Conservation (phyloP, 495 filamentous ascomycete genomes). For the Aspergillus olivimuriae region DNA sequence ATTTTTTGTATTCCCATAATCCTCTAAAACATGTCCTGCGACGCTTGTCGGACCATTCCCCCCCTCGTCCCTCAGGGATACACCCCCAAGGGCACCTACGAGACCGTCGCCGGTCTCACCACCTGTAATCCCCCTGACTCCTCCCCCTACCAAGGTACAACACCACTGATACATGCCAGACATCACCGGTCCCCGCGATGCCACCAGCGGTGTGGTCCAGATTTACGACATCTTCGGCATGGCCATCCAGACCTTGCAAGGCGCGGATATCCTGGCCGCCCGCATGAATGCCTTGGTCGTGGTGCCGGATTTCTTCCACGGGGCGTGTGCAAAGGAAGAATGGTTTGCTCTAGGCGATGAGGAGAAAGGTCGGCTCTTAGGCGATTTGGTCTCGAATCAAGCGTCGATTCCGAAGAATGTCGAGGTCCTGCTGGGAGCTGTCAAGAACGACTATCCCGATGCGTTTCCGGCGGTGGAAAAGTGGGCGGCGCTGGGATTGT, state of each 20-base stretch:
- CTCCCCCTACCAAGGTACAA: background rate
- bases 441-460: conserved; percentile 16
- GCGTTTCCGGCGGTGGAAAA: conserved; percentile 28
- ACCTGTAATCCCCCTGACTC: conserved; percentile 49
- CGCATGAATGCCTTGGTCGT: conserved; percentile 32
- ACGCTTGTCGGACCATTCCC: conserved; percentile 69
- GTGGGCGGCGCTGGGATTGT: conserved; percentile 41
- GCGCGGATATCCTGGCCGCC: conserved; percentile 46
- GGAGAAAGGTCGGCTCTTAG: conserved; percentile 33
- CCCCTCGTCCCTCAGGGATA: conserved; percentile 59
- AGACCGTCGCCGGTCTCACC: conserved; percentile 56
- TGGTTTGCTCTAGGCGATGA: conserved; percentile 36
- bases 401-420: conserved; percentile 21
- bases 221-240: conserved; percentile 54
- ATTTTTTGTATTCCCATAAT: background rate
- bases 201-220: conserved; percentile 36
- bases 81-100: conserved; percentile 57
- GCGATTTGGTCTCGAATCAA: conserved; percentile 19
- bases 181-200: conserved; percentile 30
- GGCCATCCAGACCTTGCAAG: conserved; percentile 44
- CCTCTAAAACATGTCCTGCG: conserved; percentile 28
- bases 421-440: conserved; percentile 15
- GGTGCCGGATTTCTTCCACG: conserved; percentile 44
- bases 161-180: conserved; percentile 24
- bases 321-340: conserved; percentile 21